Conservation (phyloP, 1,139 yeast species). For the Saccharomyces pastorianus region DNA sequence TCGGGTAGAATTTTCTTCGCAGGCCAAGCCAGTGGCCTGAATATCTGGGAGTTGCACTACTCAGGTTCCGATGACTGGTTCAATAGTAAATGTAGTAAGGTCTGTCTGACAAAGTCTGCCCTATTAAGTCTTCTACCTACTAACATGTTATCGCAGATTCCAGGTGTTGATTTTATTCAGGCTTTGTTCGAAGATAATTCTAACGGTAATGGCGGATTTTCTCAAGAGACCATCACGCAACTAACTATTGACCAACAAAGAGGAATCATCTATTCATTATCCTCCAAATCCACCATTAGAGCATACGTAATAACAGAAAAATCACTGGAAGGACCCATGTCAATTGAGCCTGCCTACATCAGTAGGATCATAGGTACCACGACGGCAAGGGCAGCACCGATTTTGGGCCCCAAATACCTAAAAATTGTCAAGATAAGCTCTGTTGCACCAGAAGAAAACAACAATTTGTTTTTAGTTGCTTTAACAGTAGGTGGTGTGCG, state of each 20-base stretch:
- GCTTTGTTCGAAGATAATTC: slow-evolving; percentile 31
- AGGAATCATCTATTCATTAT: slow-evolving; percentile 68
- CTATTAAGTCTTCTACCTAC: slow-evolving; percentile 53
- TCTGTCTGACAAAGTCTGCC: slow-evolving; percentile 67
- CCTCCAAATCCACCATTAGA: slow-evolving; percentile 75
- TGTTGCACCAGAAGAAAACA: slow-evolving; percentile 56
- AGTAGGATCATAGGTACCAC: slow-evolving; percentile 55
- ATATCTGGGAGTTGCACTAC: slow-evolving; percentile 83
- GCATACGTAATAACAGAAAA: slow-evolving; percentile 52
- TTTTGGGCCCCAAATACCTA: slow-evolving; percentile 32
- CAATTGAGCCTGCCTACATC: slow-evolving; percentile 33
- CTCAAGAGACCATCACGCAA: slow-evolving; percentile 54
- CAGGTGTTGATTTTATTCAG: slow-evolving; percentile 39
- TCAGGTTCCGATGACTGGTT: slow-evolving; percentile 86
- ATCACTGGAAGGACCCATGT: slow-evolving; percentile 34
- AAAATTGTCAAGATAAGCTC: slow-evolving; percentile 58
- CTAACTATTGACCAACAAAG: slow-evolving; percentile 70
- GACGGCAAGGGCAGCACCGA: slow-evolving; percentile 36
- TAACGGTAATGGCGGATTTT: slow-evolving; percentile 13
- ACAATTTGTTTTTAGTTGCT: slow-evolving; percentile 69
- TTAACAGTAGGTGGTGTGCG: slow-evolving; percentile 83
- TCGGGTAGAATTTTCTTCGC: slow-evolving; percentile 79
- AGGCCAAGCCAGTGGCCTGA: slow-evolving; percentile 66
- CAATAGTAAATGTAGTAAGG: slow-evolving; percentile 71
- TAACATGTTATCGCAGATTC: slow-evolving; percentile 31